Evolutionary conservation across 768 basidiomycete species (phyloP), one percentile per base, ranked within the genome.

Genomic region (Phaeotremella skinneri): DNA sequence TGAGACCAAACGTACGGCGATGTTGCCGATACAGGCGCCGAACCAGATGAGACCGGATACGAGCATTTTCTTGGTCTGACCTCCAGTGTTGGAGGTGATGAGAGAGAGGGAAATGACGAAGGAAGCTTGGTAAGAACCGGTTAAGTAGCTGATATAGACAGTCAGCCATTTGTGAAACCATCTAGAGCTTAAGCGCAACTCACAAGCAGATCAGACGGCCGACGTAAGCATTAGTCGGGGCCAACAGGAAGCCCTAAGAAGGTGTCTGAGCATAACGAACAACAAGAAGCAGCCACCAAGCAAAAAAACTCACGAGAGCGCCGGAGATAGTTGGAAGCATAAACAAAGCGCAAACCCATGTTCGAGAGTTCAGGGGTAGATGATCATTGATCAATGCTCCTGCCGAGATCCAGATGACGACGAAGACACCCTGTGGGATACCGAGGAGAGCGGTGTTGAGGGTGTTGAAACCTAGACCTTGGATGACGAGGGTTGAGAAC

Each of bases 51-150:
- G 62, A 26, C 72, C 78, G 4, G 63, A 60, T 0, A 71, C 64
- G 14, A 78, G 31, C 68, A 75, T 70, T 65, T 74, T 74, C 61
- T 78, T 78, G 25, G 78, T 76, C 53, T 77, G 77, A 7, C 80
- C 80, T 14, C 75, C 79, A 0, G 76, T 74, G 61, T 81, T 81
- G 6, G 75, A 74, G 3, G 79, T 79, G 48, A 81, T 74, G 21
- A 81, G 71, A 17, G 66, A 69, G 2, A 78, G 58, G 11, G 60
- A 66, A 1, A 78, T 43, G n/a, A 78, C 74, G 55, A 75, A 78
- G 14, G 70, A 70, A 4, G 69, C 55, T 54, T 78, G 75, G 52
- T 75, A 73, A 11, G 72, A 73, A 13, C 72, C 72, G n/a, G 76
- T 75, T 16, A 76, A 55, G 58, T 75, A 74, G 65, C 66, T 69